These are phyloP conservation scores for Gamarada debralockiae DNA, from an alignment of 495 filamentous ascomycete genomes.

Conservation along the genomic window DNA sequence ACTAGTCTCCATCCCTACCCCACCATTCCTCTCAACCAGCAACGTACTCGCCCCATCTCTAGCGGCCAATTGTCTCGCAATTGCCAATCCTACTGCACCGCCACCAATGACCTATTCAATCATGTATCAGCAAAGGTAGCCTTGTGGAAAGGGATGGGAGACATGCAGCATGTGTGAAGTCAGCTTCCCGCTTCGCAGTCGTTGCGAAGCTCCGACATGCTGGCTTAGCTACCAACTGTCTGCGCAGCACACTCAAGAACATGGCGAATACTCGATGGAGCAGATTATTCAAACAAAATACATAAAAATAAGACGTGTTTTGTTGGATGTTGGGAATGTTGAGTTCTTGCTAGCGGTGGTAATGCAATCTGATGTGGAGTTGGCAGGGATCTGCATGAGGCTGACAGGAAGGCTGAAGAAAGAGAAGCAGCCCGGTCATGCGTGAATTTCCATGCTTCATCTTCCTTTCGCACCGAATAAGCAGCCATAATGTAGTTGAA, in stretches of 20 bases:
- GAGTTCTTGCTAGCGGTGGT: too few species aligned
- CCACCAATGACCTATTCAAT: slow-evolving; percentile 71
- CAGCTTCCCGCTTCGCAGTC: slow-evolving; percentile 37
- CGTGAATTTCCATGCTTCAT: too few species aligned
- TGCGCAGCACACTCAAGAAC: slow-evolving; percentile 11
- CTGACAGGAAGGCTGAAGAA: too few species aligned
- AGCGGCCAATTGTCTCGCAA: slow-evolving; percentile 70
- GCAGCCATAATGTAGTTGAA: too few species aligned
- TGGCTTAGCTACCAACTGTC: slow-evolving; percentile 7
- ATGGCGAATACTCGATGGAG: not conserved
- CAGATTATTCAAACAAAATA: too few species aligned
- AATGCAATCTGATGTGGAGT: too few species aligned
- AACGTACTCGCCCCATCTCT: slow-evolving; percentile 58
- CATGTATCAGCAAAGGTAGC: not conserved
- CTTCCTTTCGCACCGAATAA: too few species aligned
- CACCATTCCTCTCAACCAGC: slow-evolving; percentile 75
- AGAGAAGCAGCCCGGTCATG: too few species aligned
- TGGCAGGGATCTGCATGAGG: too few species aligned
- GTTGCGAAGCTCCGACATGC: slow-evolving; percentile 16
- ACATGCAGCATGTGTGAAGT: slow-evolving; percentile 80
- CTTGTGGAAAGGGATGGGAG: not conserved
- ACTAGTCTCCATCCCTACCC: slow-evolving; percentile 85
- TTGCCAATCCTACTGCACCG: slow-evolving; percentile 88
- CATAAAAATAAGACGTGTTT: not conserved
- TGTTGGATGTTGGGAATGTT: too few species aligned